A percentile compares a stretch with the other conserved stretches of the same genome.
phyloP scores from a whole-genome alignment of 768 basidiomycete species.

The Podaxis sp. region DNA sequence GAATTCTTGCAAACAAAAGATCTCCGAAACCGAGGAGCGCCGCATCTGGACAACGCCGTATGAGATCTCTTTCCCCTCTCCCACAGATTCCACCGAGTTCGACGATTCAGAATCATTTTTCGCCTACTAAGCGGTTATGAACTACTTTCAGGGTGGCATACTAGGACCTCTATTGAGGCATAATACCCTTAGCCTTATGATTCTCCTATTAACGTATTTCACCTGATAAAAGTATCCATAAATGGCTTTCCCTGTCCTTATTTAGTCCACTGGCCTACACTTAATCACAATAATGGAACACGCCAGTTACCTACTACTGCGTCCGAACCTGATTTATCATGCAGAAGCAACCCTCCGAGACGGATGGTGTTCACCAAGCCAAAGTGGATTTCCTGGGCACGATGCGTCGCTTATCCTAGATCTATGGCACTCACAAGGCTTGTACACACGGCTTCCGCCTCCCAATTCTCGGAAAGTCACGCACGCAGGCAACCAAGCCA shows the following conservation, averaged over 20 bases:
- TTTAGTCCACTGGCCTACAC: conserved; percentile 2
- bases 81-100: conserved; percentile 7
- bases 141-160: neutral
- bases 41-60: conserved; percentile 36
- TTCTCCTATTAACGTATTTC: conserved; percentile 2
- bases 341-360: neutral
- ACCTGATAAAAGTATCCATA: conserved; percentile 7
- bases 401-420: neutral
- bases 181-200: conserved; percentile 3
- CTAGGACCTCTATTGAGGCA: neutral
- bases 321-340: neutral
- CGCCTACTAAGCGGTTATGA: conserved; percentile 6
- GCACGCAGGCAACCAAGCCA: neutral
- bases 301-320: neutral
- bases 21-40: conserved; percentile 29
- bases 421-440: neutral
- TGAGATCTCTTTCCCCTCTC: conserved; percentile 8
- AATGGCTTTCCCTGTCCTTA: neutral
- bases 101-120: conserved; percentile 8
- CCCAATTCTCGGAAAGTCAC: neutral
- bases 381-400: neutral
- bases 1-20: conserved; percentile 45
- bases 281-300: conserved; percentile 8
- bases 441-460: neutral
- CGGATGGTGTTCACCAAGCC: neutral